These are phyloP conservation scores for Rosa rugosa DNA, from an alignment of 306 rosid species.

Conservation along the genomic window DNA sequence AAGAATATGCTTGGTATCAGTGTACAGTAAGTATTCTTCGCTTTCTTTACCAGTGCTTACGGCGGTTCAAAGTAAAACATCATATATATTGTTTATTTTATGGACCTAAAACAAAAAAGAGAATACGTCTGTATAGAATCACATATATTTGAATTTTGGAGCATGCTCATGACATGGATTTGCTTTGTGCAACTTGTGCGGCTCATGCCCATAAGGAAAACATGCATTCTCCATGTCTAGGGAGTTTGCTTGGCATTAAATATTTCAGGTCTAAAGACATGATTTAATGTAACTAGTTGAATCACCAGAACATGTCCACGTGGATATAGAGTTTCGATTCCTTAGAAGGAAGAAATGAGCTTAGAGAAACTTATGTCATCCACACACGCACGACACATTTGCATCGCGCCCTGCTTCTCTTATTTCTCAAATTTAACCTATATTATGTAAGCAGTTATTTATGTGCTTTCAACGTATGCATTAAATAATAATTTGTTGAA, in stretches of 20 bases:
- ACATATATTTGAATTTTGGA: background rate
- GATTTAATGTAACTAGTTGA: background rate
- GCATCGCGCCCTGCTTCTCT: background rate
- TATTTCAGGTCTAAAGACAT: slow-evolving; percentile 1
- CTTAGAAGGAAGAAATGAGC: background rate
- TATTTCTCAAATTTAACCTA: background rate
- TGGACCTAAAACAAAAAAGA: background rate
- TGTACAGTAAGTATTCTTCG: slow-evolving; percentile 66
- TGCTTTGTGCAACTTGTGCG: background rate
- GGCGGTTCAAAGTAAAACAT: slow-evolving; percentile 7
- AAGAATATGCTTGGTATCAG: slow-evolving; percentile 96
- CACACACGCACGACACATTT: too few species aligned
- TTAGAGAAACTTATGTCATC: background rate
- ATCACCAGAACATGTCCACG: background rate
- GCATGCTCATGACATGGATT: background rate
- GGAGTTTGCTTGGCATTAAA: background rate
- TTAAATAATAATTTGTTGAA: background rate
- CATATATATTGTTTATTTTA: background rate
- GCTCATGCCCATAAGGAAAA: background rate
- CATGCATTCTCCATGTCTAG: background rate
- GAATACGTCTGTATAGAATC: background rate
- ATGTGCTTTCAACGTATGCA: background rate
- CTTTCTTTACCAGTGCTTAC: slow-evolving; percentile 13
- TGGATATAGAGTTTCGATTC: background rate
- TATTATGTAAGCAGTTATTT: background rate